A percentile compares a stretch with the other conserved stretches of the same genome.
These are phyloP conservation scores for Sordariomycetes sp. DNA, from an alignment of 2,329 filamentous ascomycete species.

Conservation along the genomic window DNA sequence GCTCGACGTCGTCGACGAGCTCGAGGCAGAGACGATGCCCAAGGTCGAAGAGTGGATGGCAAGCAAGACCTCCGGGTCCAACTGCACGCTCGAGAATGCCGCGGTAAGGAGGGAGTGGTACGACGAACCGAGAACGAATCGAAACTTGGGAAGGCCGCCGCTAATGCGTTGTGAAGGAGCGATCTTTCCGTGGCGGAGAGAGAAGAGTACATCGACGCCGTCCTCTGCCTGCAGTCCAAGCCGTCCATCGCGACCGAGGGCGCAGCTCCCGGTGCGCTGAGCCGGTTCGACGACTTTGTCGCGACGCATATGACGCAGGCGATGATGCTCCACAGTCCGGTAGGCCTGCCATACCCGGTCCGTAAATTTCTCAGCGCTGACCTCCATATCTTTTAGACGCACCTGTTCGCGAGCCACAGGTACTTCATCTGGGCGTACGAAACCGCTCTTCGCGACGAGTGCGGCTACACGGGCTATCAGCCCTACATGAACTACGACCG, in stretches of 20 bases:
- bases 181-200: no score
- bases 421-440: constrained; percentile 21
- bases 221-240: constrained; percentile 29
- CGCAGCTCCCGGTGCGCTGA: constrained; percentile 28
- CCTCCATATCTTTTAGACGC: constrained; percentile 7
- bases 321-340: constrained; percentile 23
- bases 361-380: no score
- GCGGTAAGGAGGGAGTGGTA: constrained; percentile 4
- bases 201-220: constrained; percentile 29
- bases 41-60: constrained; percentile 7
- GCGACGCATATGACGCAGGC: constrained; percentile 38
- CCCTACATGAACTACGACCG: constrained; percentile 36
- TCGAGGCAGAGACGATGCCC: constrained; percentile 7
- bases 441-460: constrained; percentile 18
- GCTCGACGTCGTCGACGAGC: constrained; percentile 8
- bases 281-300: constrained; percentile 38
- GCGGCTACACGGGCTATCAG: constrained; percentile 25
- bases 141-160: no score
- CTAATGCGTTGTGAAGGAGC: no score
- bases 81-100: constrained; percentile 9
- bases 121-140: neutral
- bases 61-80: neutral
- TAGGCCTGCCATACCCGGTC: constrained; percentile 2
- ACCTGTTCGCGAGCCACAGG: constrained; percentile 19
- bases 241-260: constrained; percentile 21